These are phyloP conservation scores for Chlamydomonas asymmetrica DNA, from an alignment of 139 green algal species.

Conservation along the genomic window DNA sequence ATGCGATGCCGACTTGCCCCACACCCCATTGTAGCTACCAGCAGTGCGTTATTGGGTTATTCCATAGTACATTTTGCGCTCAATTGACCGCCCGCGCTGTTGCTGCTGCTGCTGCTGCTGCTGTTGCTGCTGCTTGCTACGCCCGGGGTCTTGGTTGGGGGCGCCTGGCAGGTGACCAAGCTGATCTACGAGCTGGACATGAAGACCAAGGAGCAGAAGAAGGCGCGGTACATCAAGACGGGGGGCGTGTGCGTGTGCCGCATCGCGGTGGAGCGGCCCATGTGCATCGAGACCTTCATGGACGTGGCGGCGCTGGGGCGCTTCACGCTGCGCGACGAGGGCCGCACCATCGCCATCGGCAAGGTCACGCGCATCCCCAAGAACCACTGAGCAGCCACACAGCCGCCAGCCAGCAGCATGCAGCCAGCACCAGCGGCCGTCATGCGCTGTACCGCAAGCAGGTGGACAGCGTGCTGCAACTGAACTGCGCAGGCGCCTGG, in stretches of 20 bases:
- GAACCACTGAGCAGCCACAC: conserved; percentile 27
- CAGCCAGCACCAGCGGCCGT: too few species aligned
- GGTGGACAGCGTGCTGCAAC: too few species aligned
- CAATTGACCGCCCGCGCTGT: too few species aligned
- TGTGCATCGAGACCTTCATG: conserved; percentile 90
- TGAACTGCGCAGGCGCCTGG: too few species aligned
- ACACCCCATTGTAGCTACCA: too few species aligned
- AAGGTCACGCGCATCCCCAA: conserved; percentile 90
- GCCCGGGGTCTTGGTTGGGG: neutral
- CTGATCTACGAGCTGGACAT: conserved; percentile 79
- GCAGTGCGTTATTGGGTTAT: too few species aligned
- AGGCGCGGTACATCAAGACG: conserved; percentile 78
- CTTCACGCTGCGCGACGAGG: conserved; percentile 94
- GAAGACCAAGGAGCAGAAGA: conserved; percentile 87
- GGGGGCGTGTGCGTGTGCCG: conserved; percentile 57
- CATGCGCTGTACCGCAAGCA: too few species aligned
- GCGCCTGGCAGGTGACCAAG: conserved; percentile 60
- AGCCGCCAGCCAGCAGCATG: too few species aligned
- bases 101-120: neutral
- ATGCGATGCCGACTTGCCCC: too few species aligned
- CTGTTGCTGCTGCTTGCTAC: neutral
- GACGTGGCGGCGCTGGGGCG: conserved; percentile 81
- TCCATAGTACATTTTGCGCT: too few species aligned
- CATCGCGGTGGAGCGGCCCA: conserved; percentile 72
- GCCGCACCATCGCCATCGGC: conserved; percentile 93